Conservation (phyloP, 345 rosid species). For the Geranium rotundifolium region DNA sequence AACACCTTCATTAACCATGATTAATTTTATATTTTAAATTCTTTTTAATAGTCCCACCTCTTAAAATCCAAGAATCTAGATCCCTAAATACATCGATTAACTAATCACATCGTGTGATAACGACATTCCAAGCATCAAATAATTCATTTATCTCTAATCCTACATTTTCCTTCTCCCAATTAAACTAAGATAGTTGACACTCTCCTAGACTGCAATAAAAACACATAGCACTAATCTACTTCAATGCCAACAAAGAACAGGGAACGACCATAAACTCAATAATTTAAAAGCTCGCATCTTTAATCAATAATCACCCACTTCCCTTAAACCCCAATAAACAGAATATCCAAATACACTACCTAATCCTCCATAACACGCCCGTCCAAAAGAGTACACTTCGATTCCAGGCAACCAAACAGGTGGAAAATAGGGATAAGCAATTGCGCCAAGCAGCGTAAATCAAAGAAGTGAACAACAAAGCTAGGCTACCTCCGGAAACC, state of each 20-base stretch:
- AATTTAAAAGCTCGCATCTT: background rate
- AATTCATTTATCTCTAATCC: background rate
- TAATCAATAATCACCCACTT: background rate
- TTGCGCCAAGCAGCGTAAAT: background rate
- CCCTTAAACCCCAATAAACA: too few relatives aligned
- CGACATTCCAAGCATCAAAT: background rate
- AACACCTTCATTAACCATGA: background rate
- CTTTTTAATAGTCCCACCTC: background rate
- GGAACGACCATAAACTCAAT: background rate
- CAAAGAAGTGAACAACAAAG: background rate
- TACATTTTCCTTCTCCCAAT: background rate
- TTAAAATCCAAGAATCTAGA: background rate
- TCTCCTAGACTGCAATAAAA: too few relatives aligned
- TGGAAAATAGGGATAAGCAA: background rate
- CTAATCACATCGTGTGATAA: too few relatives aligned
- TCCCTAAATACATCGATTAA: too few relatives aligned
- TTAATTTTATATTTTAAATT: too few relatives aligned
- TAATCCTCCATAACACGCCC: too few relatives aligned
- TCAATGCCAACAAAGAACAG: background rate
- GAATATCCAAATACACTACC: too few relatives aligned
- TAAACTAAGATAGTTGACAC: background rate
- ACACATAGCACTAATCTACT: too few relatives aligned
- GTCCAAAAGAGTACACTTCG: background rate
- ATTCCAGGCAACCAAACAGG: background rate
- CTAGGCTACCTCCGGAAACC: slow-evolving; percentile 14